Base-by-base conservation (phyloP, 2,329 filamentous ascomycete species). In the Exophiala dermatitidis region DNA sequence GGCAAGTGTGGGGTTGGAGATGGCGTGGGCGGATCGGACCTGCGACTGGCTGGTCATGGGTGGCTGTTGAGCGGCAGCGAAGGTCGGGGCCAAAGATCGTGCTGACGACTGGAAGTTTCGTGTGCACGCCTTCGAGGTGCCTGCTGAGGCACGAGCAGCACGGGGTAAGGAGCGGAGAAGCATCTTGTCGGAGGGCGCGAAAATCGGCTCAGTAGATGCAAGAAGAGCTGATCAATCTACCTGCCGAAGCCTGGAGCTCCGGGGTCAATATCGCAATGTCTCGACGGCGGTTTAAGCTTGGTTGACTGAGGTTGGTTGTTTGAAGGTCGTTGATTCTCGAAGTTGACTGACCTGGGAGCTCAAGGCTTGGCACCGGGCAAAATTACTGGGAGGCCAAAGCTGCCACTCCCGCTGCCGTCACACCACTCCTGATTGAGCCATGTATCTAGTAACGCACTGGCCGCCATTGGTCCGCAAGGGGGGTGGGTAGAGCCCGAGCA, bases 1-100 rank as follows among this genome's bases (percentile, higher is more conserved):
- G 74, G 89, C 88, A 68, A 98, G 83, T 55, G 89, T 96, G 65
- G 94, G 93, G 79, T 96, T 97, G 69, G 90, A 94, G 76, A 98
- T 94, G 71, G 91, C 90, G 73, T 95, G 90, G 65, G 87, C 87
- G 66, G 86, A 82, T 67, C 81, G 76, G 42, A 60, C 57, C 45
- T 64, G 60, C 59, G 71, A 72, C 57, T 71, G 67, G 61, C 68
- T 68, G 53, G 63, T 61, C 66, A 70, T 68, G 59, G 68, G 69
- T 56, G 69, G 66, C 60, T 64, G 64, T 50, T 63, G 63, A 55
- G 60, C 67, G 60, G 61, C 68, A 58, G 61, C 63, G 63, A 63
- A 68, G 59, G 56, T 69, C 63, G 65, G 72, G 57, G 66, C 69
- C 66, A 63, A 65, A 62, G 65, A 69, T 63, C 64, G 69, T 65